Evolutionary conservation across 352 stramenopile genomes (phyloP), one percentile per base, ranked within the genome.

Genomic region (Thalassiosira exigua): DNA sequence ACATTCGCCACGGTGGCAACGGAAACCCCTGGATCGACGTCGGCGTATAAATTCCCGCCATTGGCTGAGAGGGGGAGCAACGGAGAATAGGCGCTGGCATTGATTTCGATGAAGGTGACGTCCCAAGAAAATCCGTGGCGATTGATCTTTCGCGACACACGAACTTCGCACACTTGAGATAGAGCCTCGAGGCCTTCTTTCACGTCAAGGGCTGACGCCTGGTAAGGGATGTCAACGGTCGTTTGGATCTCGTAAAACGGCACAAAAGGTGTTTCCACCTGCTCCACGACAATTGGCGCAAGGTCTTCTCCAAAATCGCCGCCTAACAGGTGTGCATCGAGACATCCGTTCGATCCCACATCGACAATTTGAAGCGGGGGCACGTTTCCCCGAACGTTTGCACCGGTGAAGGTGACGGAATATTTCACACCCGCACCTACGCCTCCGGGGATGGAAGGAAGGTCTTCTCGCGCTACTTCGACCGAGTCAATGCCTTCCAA

Each of bases 151-250:
- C 95, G 86, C 14, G 84, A 83, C 4, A 98, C 96, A 30, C 98
- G 92, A 1, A 97, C 95, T 41, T 92, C 96, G 52, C 93, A 92
- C 17, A 98, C 89, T 19, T 92, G 91, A 12, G 86, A 92, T 17
- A 99, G 85, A 12, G 88, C 83, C 76, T 98, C 95, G 1, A 99
- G 84, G 4, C 94, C 96, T 33, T 93, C 90, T 84, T 98, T 97
- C 32, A 99, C 88, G 59, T 98, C 96, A 30, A 89, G 79, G 29
- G 96, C 91, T 14, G 81, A 92, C 3, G 96, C 96, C 61, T 98
- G 91, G 66, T 96, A 98, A 0, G 94, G 93, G 36, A 98, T 97
- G 19, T 91, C 76, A 33, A 77, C 72, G 0, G 96, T 98, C 11
- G 93, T 98, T 32, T 96, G 92, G 0, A 96, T 91, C 42, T 93